A percentile compares a stretch with the other conserved stretches of the same genome.
These are phyloP conservation scores for Xerocomus spinulosus DNA, from an alignment of 768 basidiomycete species.

Conservation along the genomic window DNA sequence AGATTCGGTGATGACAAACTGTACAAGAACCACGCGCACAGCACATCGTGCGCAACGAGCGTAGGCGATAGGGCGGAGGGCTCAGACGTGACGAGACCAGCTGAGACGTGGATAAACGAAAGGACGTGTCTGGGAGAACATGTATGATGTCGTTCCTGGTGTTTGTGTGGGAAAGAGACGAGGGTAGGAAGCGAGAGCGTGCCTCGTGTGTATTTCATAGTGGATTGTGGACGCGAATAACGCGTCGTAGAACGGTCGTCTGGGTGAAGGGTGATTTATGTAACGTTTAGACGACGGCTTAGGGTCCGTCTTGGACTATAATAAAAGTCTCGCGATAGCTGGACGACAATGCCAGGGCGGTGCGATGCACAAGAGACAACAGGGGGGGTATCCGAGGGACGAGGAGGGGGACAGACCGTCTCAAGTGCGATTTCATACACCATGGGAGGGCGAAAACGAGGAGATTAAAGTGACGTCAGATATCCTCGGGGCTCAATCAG, in stretches of 20 bases:
- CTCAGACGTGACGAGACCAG: not conserved
- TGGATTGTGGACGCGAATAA: not conserved
- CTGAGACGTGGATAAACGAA: not conserved
- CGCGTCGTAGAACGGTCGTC: not conserved
- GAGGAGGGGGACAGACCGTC: too few relatives aligned
- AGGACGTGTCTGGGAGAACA: not conserved
- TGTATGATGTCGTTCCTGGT: not conserved
- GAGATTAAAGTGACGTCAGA: not conserved
- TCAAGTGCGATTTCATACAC: not conserved
- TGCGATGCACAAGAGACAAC: not conserved
- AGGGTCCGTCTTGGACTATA: too few relatives aligned
- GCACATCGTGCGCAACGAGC: not conserved
- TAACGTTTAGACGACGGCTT: too few relatives aligned
- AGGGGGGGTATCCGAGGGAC: too few relatives aligned
- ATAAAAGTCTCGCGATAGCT: not conserved
- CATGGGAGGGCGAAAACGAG: not conserved
- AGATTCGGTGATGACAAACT: not conserved
- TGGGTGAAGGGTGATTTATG: not conserved
- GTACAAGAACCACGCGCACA: not conserved
- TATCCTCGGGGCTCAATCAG: not conserved
- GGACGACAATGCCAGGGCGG: not conserved
- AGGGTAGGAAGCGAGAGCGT: not conserved
- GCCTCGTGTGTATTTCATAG: not conserved
- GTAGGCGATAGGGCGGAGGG: not conserved
- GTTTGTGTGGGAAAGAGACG: too few relatives aligned